These are phyloP conservation scores for Funneliformis mosseae DNA, from an alignment of 192 early-diverging fungal genomes.

Conservation along the genomic window DNA sequence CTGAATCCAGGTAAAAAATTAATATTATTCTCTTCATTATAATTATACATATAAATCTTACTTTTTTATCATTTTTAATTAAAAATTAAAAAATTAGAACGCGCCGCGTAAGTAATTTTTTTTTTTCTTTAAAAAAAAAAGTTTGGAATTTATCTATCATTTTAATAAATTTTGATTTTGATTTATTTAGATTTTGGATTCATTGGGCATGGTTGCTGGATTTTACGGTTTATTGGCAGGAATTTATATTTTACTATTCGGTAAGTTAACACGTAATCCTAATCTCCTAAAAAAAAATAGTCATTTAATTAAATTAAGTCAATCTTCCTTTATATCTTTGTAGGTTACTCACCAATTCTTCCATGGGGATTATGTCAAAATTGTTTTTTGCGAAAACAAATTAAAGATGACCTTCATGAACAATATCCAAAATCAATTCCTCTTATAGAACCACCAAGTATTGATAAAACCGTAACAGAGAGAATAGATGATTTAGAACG, in stretches of 20 bases:
- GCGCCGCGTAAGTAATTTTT: not conserved
- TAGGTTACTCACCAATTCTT: constrained; percentile 5
- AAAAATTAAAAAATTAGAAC: not conserved
- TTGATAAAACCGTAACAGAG: not conserved
- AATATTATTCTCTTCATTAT: no score
- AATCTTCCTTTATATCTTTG: not conserved
- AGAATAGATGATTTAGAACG: constrained; percentile 16
- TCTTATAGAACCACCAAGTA: not conserved
- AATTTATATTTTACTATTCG: constrained; percentile 26
- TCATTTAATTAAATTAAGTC: not conserved
- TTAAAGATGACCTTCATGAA: not conserved
- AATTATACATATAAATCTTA: no score
- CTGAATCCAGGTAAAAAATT: constrained; percentile 7
- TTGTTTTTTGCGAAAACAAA: not conserved
- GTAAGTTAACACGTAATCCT: not conserved
- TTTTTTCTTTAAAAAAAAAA: not conserved
- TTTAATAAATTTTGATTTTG: not conserved
- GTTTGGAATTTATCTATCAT: not conserved
- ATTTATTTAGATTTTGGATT: constrained; percentile 19
- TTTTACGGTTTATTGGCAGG: constrained; percentile 23
- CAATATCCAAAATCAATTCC: constrained; percentile 29
- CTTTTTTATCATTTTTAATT: no score
- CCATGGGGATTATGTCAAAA: constrained; percentile 27
- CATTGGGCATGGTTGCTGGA: constrained; percentile 19
- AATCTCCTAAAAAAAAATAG: not conserved